Percentiles rank a stretch among this genome's conserved stretches.
Evolutionary conservation across 306 rosid species (phyloP).

Genomic region (Quercus bicolor): DNA sequence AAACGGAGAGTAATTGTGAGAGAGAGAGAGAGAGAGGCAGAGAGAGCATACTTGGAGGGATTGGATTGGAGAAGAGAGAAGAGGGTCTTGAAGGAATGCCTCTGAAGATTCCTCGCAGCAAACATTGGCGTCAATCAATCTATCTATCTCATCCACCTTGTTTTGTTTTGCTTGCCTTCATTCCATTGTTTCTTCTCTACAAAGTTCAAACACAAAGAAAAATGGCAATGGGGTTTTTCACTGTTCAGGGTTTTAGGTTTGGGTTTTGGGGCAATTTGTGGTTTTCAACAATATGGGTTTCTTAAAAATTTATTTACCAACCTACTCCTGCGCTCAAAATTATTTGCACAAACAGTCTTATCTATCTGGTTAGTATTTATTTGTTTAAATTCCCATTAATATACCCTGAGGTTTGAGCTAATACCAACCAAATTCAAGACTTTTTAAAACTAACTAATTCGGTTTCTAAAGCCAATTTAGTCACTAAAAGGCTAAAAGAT

Average conservation of each 20-base stretch:
- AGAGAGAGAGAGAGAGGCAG: slow-evolving; percentile 13
- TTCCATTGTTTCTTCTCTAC: slow-evolving; percentile 2
- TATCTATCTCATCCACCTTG: background rate
- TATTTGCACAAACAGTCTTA: too few species aligned
- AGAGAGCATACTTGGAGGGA: slow-evolving; percentile 43
- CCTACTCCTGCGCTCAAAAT: background rate
- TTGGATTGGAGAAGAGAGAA: slow-evolving; percentile 48
- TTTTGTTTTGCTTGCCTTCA: background rate
- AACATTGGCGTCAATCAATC: slow-evolving; percentile 45
- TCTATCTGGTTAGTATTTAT: too few species aligned
- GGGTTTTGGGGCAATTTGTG: slow-evolving; percentile 1
- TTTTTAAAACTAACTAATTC: too few species aligned
- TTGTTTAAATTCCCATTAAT: too few species aligned
- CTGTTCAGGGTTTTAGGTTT: slow-evolving; percentile 37
- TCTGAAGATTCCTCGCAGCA: slow-evolving; percentile 46
- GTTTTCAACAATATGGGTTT: background rate
- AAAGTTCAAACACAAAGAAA: background rate
- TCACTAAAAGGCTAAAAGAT: too few species aligned
- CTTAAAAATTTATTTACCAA: background rate
- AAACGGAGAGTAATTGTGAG: background rate
- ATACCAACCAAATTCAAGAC: too few species aligned
- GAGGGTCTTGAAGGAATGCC: slow-evolving; percentile 51
- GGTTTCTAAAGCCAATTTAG: too few species aligned
- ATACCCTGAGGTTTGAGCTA: rapidly evolving
- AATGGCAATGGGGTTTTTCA: background rate